Conservation (phyloP, 176 grass and related monocot species). For the Aegilops bicornis region DNA sequence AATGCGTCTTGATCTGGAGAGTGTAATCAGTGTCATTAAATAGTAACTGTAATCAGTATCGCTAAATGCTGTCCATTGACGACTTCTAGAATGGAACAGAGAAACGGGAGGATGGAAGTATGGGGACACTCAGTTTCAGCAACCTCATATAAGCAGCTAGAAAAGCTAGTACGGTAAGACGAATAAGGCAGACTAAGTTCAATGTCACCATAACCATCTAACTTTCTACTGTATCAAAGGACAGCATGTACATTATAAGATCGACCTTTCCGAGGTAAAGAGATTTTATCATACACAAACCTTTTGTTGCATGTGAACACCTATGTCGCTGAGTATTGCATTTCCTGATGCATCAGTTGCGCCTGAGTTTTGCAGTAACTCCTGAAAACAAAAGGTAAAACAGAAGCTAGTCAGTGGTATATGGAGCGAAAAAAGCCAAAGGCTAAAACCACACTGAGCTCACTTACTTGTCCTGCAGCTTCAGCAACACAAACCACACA, state of each 20-base stretch:
- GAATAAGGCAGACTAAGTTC: neutral
- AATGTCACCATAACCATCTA: neutral
- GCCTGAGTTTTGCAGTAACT: constrained; percentile 60
- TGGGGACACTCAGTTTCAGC: neutral
- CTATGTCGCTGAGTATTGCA: constrained; percentile 58
- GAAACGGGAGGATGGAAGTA: neutral
- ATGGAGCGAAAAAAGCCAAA: neutral
- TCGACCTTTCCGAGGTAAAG: neutral
- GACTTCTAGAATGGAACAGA: neutral
- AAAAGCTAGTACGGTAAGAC: neutral
- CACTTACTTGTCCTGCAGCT: constrained; percentile 89
- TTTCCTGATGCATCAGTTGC: constrained; percentile 79
- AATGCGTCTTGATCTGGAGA: constrained; percentile 71
- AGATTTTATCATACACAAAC: constrained; percentile 28
- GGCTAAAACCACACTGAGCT: constrained; percentile 26
- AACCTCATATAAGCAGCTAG: constrained; percentile 13
- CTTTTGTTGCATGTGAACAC: constrained; percentile 72
- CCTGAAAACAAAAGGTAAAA: constrained; percentile 40
- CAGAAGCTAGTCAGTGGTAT: neutral
- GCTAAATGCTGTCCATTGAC: neutral
- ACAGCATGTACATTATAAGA: neutral
- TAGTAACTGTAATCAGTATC: neutral
- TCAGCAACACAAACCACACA: constrained; percentile 91
- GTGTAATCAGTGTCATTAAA: neutral
- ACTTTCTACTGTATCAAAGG: neutral